Conservation (phyloP, 1,139 yeast genomes). For the Arxiozyma telluris region DNA sequence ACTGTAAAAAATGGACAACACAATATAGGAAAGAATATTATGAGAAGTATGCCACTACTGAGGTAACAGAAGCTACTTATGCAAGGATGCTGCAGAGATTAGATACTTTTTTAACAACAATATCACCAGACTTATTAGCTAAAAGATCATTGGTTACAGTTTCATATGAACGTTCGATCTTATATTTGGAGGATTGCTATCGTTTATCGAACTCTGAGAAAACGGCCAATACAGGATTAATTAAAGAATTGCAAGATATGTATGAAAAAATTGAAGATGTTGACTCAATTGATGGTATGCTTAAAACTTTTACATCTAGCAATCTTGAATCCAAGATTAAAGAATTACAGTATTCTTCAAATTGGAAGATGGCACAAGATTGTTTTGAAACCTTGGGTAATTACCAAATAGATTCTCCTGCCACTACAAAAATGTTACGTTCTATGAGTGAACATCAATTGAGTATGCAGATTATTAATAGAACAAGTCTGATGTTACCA, state of each 20-base stretch:
- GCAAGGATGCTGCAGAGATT: slow-evolving; percentile 22
- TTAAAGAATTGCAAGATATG: slow-evolving; percentile 58
- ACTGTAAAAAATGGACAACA: slow-evolving; percentile 69
- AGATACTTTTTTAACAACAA: slow-evolving; percentile 41
- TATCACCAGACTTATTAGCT: slow-evolving; percentile 69
- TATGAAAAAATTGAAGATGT: slow-evolving; percentile 83
- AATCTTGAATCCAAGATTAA: slow-evolving; percentile 63
- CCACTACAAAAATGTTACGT: slow-evolving; percentile 36
- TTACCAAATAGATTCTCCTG: slow-evolving; percentile 24
- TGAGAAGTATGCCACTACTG: slow-evolving; percentile 21
- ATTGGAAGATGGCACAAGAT: slow-evolving; percentile 82
- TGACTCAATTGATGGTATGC: slow-evolving; percentile 82
- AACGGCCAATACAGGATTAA: slow-evolving; percentile 31
- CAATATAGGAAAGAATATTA: slow-evolving; percentile 26
- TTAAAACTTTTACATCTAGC: slow-evolving; percentile 63
- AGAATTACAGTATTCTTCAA: slow-evolving; percentile 76
- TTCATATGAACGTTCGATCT: slow-evolving; percentile 81
- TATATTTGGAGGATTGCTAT: slow-evolving; percentile 73
- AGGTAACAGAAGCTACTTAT: slow-evolving; percentile 21
- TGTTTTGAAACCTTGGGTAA: slow-evolving; percentile 67
- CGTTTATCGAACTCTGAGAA: slow-evolving; percentile 28
- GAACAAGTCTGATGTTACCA: slow-evolving; percentile 21
- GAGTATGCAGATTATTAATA: slow-evolving; percentile 40
- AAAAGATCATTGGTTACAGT: slow-evolving; percentile 73
- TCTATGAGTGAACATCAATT: slow-evolving; percentile 53